Evolutionary conservation across 2,329 filamentous ascomycete species (phyloP).

Genomic region (Periconia sp.): DNA sequence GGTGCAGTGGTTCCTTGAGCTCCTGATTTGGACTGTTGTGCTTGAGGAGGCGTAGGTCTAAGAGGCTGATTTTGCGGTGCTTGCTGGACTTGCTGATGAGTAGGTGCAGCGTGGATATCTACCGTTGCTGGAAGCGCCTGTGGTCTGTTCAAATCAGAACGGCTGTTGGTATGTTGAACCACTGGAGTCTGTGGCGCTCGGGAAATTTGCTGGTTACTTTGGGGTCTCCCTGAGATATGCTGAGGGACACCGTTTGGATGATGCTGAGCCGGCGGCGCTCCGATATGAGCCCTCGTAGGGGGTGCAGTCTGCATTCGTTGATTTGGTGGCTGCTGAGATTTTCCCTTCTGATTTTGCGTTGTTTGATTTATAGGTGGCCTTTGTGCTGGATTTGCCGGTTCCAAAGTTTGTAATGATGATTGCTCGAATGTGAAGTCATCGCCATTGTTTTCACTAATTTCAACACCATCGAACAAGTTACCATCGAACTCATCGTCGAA

Average conservation of each 20-base stretch:
- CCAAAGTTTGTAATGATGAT: conserved; percentile 14
- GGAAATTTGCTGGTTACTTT: conserved; percentile 26
- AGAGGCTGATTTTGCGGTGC: conserved; percentile 23
- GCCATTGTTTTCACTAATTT: conserved; percentile 67
- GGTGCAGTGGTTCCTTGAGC: conserved; percentile 15
- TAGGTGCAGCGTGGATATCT: conserved; percentile 22
- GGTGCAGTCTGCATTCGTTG: conserved; percentile 27
- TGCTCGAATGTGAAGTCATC: conserved; percentile 36
- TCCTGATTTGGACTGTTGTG: conserved; percentile 13
- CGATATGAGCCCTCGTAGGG: conserved; percentile 20
- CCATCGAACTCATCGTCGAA: conserved; percentile 60
- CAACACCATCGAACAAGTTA: conserved; percentile 59
- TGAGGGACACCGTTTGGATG: conserved; percentile 19
- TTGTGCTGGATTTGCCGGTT: conserved; percentile 16
- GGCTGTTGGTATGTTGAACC: conserved; percentile 22
- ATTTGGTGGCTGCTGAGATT: conserved; percentile 22
- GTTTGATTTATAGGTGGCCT: conserved; percentile 21
- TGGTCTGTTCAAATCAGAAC: conserved; percentile 21
- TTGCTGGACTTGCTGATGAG: conserved; percentile 14
- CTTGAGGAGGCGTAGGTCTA: conserved; percentile 28
- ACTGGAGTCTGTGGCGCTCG: conserved; percentile 30
- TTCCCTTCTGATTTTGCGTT: conserved; percentile 21
- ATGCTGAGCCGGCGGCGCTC: conserved; percentile 9
- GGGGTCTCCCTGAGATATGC: conserved; percentile 21
- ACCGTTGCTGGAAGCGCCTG: conserved; percentile 24